Evolutionary conservation across 2,329 filamentous ascomycete genomes (phyloP).

Genomic region (Dothidotthia symphoricarpi): DNA sequence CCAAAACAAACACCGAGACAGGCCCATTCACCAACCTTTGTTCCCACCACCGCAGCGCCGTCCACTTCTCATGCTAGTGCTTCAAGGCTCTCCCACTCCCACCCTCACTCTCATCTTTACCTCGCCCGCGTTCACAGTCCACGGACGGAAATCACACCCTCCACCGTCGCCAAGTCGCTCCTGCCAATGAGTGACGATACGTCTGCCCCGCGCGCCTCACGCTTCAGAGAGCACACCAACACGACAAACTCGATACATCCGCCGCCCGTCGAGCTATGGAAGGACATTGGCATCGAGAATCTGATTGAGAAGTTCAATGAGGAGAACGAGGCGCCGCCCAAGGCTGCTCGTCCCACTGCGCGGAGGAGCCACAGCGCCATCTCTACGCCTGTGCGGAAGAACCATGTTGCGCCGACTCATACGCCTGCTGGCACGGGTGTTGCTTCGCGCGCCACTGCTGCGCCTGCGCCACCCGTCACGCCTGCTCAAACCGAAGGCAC

Average conservation of each 20-base stretch:
- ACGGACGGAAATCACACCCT: too few relatives aligned
- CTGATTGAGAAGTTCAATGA: constrained; percentile 28
- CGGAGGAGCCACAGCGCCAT: neutral
- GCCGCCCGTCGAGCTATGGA: constrained; percentile 33
- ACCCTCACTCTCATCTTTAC: too few relatives aligned
- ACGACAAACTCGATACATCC: constrained; percentile 29
- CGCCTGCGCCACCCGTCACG: constrained; percentile 6
- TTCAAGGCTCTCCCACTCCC: too few relatives aligned
- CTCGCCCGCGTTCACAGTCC: too few relatives aligned
- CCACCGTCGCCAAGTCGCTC: too few relatives aligned
- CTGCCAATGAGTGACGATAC: constrained; percentile 24
- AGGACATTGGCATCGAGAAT: constrained; percentile 23
- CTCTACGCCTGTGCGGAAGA: neutral
- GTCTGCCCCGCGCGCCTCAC: constrained; percentile 23
- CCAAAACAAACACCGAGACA: too few relatives aligned
- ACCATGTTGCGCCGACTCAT: neutral
- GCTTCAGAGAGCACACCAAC: constrained; percentile 35
- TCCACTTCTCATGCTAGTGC: too few relatives aligned
- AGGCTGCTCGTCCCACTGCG: constrained; percentile 3
- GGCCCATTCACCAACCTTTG: too few relatives aligned
- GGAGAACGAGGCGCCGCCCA: constrained; percentile 20
- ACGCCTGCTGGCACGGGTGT: constrained; percentile 1
- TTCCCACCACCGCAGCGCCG: too few relatives aligned
- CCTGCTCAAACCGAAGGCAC: constrained; percentile 18
- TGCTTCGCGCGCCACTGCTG: constrained; percentile 3